Base-by-base conservation (phyloP, 257 asterid species). In the Salvia hispanica region DNA sequence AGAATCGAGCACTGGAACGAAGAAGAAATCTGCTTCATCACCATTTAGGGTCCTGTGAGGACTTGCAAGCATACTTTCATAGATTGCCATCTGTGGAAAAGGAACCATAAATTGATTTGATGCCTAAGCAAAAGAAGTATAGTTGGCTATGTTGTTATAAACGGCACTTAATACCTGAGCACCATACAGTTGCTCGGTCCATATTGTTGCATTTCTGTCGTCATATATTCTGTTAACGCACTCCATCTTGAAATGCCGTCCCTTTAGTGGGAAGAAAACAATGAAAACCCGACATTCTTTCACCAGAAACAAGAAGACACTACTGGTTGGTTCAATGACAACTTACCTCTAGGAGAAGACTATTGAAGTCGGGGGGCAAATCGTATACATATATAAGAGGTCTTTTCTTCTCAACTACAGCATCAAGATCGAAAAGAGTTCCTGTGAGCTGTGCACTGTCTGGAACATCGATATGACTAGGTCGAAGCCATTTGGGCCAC, bases 1-100 rank as follows among this genome's bases (percentile, higher is more conserved):
- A 1, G 97, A 88, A 85, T 94, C 99, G 52, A 94, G 96, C 72
- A 87, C 96, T 3, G 99, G 99, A 73, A 91, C 99, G 62, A 85
- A 91, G 85, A 86, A 94, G 79, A 78, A 94, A 75, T 94, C 97
- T 66, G 99, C 99, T 74, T 94, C 99, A 9, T 87, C 91, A 5
- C 93, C 97, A 71, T 90, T 94, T 71, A 94, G 65, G 66, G 99
- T 91, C 73, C 99, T 80, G 75, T 85, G 74, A 69, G 95, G 83
- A 77, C 99, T 94, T 42, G 99, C 91, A 72, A 94, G 78, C 74
- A 90, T 62, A 76, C 92, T 94, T 82, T 94, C 99, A 51, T 82
- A 85, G 75, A 85, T 77, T 69, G 99, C 96, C 85, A 91, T 91
- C 99, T 94, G 86, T 34, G 36, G 44, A 69, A 52, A 67, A 63